Conservation (phyloP, 2,329 filamentous ascomycete genomes). For the Fusarium zealandicum region DNA sequence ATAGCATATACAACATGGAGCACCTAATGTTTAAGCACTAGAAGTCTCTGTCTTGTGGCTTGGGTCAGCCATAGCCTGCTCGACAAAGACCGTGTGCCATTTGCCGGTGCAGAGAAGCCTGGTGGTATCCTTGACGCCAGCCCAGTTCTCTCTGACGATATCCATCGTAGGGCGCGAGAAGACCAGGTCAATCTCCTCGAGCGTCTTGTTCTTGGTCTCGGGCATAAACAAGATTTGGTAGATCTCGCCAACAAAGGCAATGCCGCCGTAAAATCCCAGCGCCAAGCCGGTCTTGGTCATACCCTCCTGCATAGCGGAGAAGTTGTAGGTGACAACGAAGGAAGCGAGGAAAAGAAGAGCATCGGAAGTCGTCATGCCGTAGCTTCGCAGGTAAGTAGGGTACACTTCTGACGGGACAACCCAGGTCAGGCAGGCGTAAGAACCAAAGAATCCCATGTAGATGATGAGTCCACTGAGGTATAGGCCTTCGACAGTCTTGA, state of each 20-base stretch:
- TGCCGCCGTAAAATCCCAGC: constrained; percentile 77
- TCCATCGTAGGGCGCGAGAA: constrained; percentile 69
- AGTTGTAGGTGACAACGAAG: constrained; percentile 80
- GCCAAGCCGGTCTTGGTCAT: constrained; percentile 71
- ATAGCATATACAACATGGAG: too few species aligned
- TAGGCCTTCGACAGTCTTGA: constrained; percentile 60
- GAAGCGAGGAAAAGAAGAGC: constrained; percentile 73
- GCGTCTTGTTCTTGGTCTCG: constrained; percentile 72
- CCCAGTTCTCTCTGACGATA: constrained; percentile 66
- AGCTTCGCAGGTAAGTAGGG: constrained; percentile 74
- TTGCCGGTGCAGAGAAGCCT: constrained; percentile 33
- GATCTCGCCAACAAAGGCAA: constrained; percentile 72
- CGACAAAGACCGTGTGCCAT: constrained; percentile 37
- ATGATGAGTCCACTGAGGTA: constrained; percentile 73
- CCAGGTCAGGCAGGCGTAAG: constrained; percentile 70
- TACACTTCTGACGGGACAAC: constrained; percentile 74
- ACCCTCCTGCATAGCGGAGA: constrained; percentile 71
- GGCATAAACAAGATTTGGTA: constrained; percentile 81
- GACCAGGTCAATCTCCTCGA: constrained; percentile 75
- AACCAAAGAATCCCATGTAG: constrained; percentile 74
- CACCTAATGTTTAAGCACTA: constrained; percentile 2
- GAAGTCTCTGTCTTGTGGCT: constrained; percentile 15
- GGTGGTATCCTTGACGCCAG: constrained; percentile 44
- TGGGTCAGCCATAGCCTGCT: constrained; percentile 30
- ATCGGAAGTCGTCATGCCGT: constrained; percentile 76